A percentile compares a stretch with the other conserved stretches of the same genome.
These are phyloP conservation scores for Pseudozyma sp. DNA, from an alignment of 1,284 basidiomycete species.

Conservation along the genomic window DNA sequence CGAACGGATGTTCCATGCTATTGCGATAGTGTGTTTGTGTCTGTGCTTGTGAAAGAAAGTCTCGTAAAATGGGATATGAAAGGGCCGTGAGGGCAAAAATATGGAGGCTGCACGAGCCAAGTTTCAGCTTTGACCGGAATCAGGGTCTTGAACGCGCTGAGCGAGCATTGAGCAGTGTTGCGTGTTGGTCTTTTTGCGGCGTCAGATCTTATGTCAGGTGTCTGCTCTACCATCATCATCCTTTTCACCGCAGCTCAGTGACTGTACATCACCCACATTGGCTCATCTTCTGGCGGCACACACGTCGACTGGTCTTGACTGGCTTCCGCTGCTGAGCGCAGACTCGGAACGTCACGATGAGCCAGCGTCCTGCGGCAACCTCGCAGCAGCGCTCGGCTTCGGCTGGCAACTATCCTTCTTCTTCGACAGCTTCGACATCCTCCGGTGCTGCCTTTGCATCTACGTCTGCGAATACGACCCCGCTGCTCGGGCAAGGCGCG, in stretches of 20 bases:
- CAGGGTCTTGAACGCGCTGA: constrained; percentile 28
- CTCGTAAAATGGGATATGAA: no score
- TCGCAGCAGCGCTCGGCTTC: constrained; percentile 42
- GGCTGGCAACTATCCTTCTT: constrained; percentile 40
- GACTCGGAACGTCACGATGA: constrained; percentile 9
- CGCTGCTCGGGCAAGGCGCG: constrained; percentile 19
- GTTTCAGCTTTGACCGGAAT: not conserved
- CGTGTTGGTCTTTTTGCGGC: constrained; percentile 18
- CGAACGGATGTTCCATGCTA: not conserved
- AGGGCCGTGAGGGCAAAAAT: not conserved
- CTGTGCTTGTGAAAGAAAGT: not conserved
- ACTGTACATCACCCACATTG: not conserved
- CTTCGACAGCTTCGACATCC: constrained; percentile 10
- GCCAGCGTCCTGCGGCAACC: constrained; percentile 25
- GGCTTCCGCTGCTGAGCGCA: no score
- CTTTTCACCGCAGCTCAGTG: not conserved
- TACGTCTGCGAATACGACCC: constrained; percentile 20
- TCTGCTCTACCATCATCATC: constrained; percentile 6
- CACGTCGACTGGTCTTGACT: no score
- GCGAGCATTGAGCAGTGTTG: not conserved
- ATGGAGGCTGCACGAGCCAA: constrained; percentile 27
- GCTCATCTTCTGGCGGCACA: no score
- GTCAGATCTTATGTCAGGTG: not conserved
- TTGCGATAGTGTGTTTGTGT: constrained; percentile 14
- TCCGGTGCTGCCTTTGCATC: constrained; percentile 14